These are phyloP conservation scores for Claviceps fusiformis DNA, from an alignment of 2,329 filamentous ascomycete species.

Conservation along the genomic window DNA sequence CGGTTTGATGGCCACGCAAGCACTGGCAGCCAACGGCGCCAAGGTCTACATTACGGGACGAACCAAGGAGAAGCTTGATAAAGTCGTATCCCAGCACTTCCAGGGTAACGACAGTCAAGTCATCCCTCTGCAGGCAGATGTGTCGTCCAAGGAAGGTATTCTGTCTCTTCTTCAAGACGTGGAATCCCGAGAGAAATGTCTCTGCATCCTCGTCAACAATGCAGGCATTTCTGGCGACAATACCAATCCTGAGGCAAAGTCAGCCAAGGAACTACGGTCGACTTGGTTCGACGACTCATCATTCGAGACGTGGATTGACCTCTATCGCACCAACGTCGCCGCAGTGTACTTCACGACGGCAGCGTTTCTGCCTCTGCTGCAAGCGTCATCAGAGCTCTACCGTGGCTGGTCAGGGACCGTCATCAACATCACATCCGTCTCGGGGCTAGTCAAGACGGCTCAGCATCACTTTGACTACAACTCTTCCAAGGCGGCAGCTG, in stretches of 20 bases:
- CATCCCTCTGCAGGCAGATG: constrained; percentile 45
- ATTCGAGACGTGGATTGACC: constrained; percentile 57
- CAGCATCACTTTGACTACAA: constrained; percentile 56
- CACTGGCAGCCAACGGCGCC: constrained; percentile 52
- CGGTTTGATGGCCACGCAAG: constrained; percentile 55
- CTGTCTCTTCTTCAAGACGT: constrained; percentile 44
- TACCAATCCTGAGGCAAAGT: constrained; percentile 36
- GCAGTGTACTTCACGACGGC: constrained; percentile 52
- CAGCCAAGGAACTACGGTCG: constrained; percentile 37
- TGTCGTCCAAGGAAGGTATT: constrained; percentile 48
- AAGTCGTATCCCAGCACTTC: constrained; percentile 42
- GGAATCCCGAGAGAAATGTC: constrained; percentile 37
- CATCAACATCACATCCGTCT: constrained; percentile 56
- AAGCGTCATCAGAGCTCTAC: constrained; percentile 30
- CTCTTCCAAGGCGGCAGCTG: constrained; percentile 48
- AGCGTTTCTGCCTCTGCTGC: constrained; percentile 47
- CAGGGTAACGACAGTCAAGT: constrained; percentile 41
- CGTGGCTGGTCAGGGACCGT: constrained; percentile 42
- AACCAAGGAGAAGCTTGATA: constrained; percentile 47
- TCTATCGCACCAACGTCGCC: constrained; percentile 65
- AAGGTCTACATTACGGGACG: constrained; percentile 60
- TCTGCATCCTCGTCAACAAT: constrained; percentile 58
- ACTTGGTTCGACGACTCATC: constrained; percentile 56
- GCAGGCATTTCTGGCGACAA: constrained; percentile 44
- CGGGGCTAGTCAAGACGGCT: constrained; percentile 46